Evolutionary conservation across 768 basidiomycete species (phyloP), one percentile per base, ranked within the genome.

Genomic region (Mycena sanguinolenta): DNA sequence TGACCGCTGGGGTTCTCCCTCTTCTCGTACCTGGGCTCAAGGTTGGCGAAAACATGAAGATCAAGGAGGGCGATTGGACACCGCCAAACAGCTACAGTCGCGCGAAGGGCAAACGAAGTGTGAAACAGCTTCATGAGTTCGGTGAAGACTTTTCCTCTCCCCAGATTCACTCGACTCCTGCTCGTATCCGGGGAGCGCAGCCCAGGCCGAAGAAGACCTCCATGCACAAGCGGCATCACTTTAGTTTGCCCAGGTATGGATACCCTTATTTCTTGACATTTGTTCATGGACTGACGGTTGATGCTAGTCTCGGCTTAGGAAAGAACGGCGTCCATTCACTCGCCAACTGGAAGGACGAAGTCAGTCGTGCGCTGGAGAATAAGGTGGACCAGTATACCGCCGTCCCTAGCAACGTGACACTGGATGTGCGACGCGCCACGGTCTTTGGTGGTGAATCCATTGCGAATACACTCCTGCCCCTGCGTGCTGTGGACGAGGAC

Each of bases 1-100:
- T 93, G 61, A 91, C 91, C 10, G 91, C 91, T 19, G 89, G 89
- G 32, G 84, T 93, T 25, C 83, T 93, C 3, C 92, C 91, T 16
- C 79, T 91, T 32, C 86, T 92, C 36, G 85, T 92, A 54, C 91
- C 91, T 13, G 91, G 91, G 5, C 81, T 92, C 38, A 90, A 82
- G 59, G 81, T 91, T 61, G 88, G 90, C 38, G 75, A 82, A 13
- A 84, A 88, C 54, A 85, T 91, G 82, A 86, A 81, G 78, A 86
- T 91, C 76, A 86, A 82, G 64, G 82, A 85, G 32, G 84, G 79
- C 53, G 79, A 84, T n/a, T 82, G 77, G 72, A 81, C 82, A 14
- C 83, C 85, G 23, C 84, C 85, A 39, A 80, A 77, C 46, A 83
- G 82, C 27, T 82, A 76, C 63, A 83, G 83, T 76, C 80, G 84